Evolutionary conservation across 164 flowering plant species (phyloP), one percentile per base, ranked within the genome.

Genomic region (Sedum album): DNA sequence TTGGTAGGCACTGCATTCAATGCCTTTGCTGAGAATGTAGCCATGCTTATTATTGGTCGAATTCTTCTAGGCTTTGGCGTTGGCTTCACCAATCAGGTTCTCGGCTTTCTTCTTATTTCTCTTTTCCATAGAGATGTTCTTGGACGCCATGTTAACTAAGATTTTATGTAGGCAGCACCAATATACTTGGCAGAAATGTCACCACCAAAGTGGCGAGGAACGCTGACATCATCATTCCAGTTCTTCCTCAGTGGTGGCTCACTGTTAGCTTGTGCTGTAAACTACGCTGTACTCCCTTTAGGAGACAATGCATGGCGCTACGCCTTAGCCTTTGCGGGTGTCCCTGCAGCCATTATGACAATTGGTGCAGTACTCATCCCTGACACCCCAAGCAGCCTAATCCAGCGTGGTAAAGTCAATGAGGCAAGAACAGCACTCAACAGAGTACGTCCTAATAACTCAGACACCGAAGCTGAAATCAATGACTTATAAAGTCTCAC

Each of bases 1-100:
- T 69, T 86, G 11, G 68, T 60, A 2, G 94, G 94, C 3, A 76
- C 85, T 13, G 80, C 77, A 53, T 60, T 88, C 66, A 86, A 85
- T 30, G 87, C 80, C 8, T 82, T 65, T 0, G 87, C 94, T 18
- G 73, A 55, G 6, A 82, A 85, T 55, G 46, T 86, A 7, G 76
- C 71, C 20, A 88, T 88, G 94, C 91, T 88, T 72, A 82, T 88
- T 65, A 7, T 84, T 14, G 94, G 94, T 20, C 86, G 94, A 23
- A 75, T 88, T 70, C 73, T 86, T 74, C 86, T 88, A 0, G 94
- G 94, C 1, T 75, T 86, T 69, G 94, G 91, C 1, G 82, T 86
- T 44, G 91, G 91, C 26, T 83, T 86, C 74, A 79, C 88, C 31
- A 86, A 81, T 68, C 94, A 86, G 85, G 90, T 83, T 33, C n/a